phyloP scores from a whole-genome alignment of 1,284 basidiomycete species.

The Cutaneotrichosporon curvatum region DNA sequence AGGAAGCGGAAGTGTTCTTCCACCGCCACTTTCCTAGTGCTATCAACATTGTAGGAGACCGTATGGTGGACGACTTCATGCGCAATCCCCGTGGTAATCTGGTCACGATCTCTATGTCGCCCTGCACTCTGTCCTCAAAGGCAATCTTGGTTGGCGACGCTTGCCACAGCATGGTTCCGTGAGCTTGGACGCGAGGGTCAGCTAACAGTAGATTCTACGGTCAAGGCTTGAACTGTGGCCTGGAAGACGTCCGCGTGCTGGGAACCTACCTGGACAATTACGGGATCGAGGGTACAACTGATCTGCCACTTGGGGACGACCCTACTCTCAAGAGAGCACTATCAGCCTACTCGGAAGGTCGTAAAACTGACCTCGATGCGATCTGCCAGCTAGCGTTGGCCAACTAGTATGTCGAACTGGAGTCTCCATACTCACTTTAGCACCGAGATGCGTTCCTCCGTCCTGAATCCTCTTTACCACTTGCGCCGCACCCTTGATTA shows the following conservation, averaged over 20 bases:
- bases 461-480: slow-evolving; percentile 73
- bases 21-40: slow-evolving; percentile 79
- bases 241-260: slow-evolving; percentile 92
- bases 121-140: slow-evolving; percentile 84
- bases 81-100: slow-evolving; percentile 79
- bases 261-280: slow-evolving; percentile 65
- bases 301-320: slow-evolving; percentile 39
- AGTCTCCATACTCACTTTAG: slow-evolving; percentile 47
- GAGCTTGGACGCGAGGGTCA: slow-evolving; percentile 9
- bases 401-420: slow-evolving; percentile 72
- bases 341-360: slow-evolving; percentile 64
- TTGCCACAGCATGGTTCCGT: slow-evolving; percentile 83
- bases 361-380: slow-evolving; percentile 80
- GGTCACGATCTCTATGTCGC: slow-evolving; percentile 82
- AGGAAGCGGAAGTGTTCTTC: slow-evolving; percentile 70
- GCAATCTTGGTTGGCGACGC: slow-evolving; percentile 87
- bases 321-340: slow-evolving; percentile 59
- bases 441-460: slow-evolving; percentile 88
- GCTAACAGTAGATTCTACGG: slow-evolving; percentile 74
- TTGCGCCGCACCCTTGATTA: slow-evolving; percentile 72
- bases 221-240: slow-evolving; percentile 93
- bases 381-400: slow-evolving; percentile 87
- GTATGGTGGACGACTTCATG: slow-evolving; percentile 68
- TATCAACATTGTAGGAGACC: slow-evolving; percentile 70
- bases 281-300: slow-evolving; percentile 51